These are phyloP conservation scores for Pestalotiopsis sp. DNA, from an alignment of 2,329 filamentous ascomycete species.

Conservation along the genomic window DNA sequence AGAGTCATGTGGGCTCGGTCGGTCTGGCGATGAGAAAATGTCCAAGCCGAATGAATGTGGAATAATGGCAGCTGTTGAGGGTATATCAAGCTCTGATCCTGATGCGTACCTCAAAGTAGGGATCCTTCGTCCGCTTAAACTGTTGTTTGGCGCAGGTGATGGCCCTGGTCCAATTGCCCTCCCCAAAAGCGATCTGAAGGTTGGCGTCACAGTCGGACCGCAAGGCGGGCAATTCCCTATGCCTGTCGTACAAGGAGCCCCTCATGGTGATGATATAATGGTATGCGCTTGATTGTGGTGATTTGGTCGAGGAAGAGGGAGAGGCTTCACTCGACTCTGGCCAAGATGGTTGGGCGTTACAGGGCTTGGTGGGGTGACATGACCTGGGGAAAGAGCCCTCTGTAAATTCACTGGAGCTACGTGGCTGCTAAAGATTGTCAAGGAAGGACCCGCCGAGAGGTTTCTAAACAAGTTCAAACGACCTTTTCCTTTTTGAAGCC, in stretches of 20 bases:
- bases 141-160: conserved; percentile 57
- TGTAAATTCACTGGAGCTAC: conserved; percentile 1
- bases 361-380: conserved; percentile 3
- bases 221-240: conserved; percentile 14
- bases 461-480: neutral
- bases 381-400: neutral
- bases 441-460: neutral
- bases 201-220: conserved; percentile 36
- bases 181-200: conserved; percentile 57
- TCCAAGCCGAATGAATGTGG: neutral
- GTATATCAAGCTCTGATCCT: neutral
- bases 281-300: neutral
- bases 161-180: conserved; percentile 56
- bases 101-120: conserved; percentile 56
- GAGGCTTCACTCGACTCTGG: conserved; percentile 23
- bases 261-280: conserved; percentile 18
- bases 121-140: conserved; percentile 50
- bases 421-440: neutral
- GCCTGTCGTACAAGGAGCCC: conserved; percentile 9
- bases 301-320: neutral
- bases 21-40: neutral
- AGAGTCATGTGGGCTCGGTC: neutral
- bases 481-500: neutral
- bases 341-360: conserved; percentile 4
- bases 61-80: neutral